Evolutionary conservation across 768 basidiomycete species (phyloP).

Genomic region (Phanerochaete carnosa): DNA sequence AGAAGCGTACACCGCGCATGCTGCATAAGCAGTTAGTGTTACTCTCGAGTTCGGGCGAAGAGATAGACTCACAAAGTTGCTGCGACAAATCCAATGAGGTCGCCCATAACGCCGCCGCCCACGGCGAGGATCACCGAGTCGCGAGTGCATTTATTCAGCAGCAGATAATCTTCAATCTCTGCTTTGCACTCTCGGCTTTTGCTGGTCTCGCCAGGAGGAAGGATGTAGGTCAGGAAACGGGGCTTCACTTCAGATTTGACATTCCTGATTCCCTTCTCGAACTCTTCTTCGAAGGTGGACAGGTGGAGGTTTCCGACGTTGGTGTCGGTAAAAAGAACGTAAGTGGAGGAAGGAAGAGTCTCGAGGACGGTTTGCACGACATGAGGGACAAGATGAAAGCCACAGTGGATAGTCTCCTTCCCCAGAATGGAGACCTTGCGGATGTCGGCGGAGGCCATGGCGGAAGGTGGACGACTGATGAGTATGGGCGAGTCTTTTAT

Average conservation of each 20-base stretch:
- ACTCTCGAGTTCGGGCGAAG: neutral
- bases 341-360: conserved; percentile 75
- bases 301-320: conserved; percentile 85
- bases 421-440: conserved; percentile 82
- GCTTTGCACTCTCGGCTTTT: conserved; percentile 93
- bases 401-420: conserved; percentile 86
- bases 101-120: conserved; percentile 96
- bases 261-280: conserved; percentile 40
- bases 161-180: conserved; percentile 88
- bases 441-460: conserved; percentile 46
- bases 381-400: conserved; percentile 89
- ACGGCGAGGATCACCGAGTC: conserved; percentile 92
- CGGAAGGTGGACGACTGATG: neutral
- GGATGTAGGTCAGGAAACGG: conserved; percentile 73
- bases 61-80: conserved; percentile 83
- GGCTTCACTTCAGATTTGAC: conserved; percentile 33
- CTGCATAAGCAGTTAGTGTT: conserved; percentile 35
- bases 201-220: conserved; percentile 89
- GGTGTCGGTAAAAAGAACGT: conserved; percentile 91
- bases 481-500: neutral
- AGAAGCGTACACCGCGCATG: conserved; percentile 95
- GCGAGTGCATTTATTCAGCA: conserved; percentile 84
- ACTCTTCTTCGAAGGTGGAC: conserved; percentile 60
- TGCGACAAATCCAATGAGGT: conserved; percentile 94
- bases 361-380: conserved; percentile 71